These are phyloP conservation scores for Ceratocystis papillata DNA, from an alignment of 2,329 filamentous ascomycete genomes.

Conservation along the genomic window DNA sequence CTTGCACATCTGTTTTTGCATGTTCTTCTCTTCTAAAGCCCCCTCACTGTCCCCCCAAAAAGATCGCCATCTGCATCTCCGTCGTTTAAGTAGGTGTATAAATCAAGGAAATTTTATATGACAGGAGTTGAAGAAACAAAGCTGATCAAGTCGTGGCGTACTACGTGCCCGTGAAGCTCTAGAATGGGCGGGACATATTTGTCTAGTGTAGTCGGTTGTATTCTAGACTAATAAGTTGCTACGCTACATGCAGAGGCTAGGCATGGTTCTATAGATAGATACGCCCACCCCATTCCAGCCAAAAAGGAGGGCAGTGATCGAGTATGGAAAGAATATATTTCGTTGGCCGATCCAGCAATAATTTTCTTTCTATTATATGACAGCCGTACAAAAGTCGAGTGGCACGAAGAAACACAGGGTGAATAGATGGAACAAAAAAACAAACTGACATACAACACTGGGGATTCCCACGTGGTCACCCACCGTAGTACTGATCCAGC, in stretches of 20 bases:
- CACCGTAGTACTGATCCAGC: conserved; percentile 3
- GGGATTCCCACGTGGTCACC: conserved; percentile 9
- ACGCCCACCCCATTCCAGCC: too few species aligned
- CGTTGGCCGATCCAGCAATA: too few species aligned
- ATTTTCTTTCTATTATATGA: too few species aligned
- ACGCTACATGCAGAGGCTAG: too few species aligned
- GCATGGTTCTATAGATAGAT: too few species aligned
- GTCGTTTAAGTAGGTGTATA: conserved; percentile 6
- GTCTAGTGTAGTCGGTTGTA: too few species aligned
- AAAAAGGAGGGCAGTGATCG: too few species aligned
- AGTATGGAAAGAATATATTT: too few species aligned
- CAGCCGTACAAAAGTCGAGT: not conserved
- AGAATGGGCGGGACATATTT: not conserved
- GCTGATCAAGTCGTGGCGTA: too few species aligned
- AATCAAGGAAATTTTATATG: not conserved
- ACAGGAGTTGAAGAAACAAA: not conserved
- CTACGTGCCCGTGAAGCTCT: not conserved
- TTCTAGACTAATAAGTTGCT: too few species aligned
- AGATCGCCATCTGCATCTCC: not conserved
- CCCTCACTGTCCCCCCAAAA: not conserved
- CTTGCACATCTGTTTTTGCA: conserved; percentile 13
- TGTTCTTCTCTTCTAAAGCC: conserved; percentile 14
- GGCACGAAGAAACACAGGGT: not conserved
- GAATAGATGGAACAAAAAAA: not conserved
- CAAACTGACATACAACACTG: not conserved